A percentile compares a stretch with the other conserved stretches of the same genome.
Evolutionary conservation across 2,329 filamentous ascomycete species (phyloP).

Genomic region (Colletotrichum neosansevieriae): DNA sequence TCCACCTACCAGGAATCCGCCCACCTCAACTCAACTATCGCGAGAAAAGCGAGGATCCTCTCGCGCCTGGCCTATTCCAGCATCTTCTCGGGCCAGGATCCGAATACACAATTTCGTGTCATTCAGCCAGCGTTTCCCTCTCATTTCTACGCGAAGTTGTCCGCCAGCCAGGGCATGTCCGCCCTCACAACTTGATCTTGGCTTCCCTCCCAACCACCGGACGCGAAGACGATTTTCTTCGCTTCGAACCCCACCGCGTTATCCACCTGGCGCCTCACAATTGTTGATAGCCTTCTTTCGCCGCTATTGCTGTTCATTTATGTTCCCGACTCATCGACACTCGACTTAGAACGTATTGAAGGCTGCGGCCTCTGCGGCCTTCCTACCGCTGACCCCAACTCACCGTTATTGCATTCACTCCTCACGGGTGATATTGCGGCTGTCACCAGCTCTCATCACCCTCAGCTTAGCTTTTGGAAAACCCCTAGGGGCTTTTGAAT

Average conservation of each 20-base stretch:
- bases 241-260: conserved; percentile 16
- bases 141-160: too few relatives aligned
- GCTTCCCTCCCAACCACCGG: neutral
- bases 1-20: conserved; percentile 1
- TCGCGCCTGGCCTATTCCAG: neutral
- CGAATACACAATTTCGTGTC: too few relatives aligned
- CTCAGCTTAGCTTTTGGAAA: neutral
- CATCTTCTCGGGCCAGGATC: neutral
- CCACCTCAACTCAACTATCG: neutral
- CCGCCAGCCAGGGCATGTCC: too few relatives aligned
- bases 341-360: neutral
- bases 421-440: too few relatives aligned
- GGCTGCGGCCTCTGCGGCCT: neutral
- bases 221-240: conserved; percentile 12
- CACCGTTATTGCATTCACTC: neutral
- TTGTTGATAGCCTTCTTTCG: neutral
- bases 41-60: neutral
- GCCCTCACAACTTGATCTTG: neutral
- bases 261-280: neutral
- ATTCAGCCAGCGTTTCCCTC: too few relatives aligned
- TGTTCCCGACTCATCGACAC: neutral
- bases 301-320: too few relatives aligned
- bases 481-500: neutral
- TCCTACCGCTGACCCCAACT: neutral
- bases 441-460: neutral